These are phyloP conservation scores for Tolypocladium capitatum DNA, from an alignment of 2,329 filamentous ascomycete species.

Conservation along the genomic window DNA sequence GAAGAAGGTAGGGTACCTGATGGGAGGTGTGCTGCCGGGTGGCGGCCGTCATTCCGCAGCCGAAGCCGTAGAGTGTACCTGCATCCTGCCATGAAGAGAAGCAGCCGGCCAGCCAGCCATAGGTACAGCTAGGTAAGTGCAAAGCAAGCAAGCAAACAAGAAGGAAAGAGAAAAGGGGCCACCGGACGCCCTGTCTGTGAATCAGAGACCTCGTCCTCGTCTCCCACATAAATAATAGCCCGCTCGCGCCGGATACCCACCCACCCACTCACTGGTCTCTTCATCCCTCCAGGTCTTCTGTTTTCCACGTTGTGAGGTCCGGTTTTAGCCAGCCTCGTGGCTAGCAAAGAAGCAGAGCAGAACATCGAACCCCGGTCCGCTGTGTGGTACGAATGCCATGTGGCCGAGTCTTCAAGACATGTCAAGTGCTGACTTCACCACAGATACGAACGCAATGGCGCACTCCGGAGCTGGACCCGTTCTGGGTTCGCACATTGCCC, in stretches of 20 bases:
- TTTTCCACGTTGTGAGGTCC: not conserved
- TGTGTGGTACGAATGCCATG: not conserved
- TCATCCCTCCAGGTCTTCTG: not conserved
- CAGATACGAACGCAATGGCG: slow-evolving; percentile 6
- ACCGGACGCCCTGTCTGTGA: not conserved
- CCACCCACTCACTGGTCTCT: not conserved
- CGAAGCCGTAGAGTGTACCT: not conserved
- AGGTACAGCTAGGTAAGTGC: not conserved
- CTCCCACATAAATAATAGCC: not conserved
- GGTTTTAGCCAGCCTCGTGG: not conserved
- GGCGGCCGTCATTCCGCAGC: slow-evolving; percentile 1
- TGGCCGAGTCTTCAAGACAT: not conserved
- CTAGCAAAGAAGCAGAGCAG: not conserved
- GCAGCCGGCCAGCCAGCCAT: not conserved
- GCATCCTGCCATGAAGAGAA: not conserved
- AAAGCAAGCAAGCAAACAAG: slow-evolving; percentile 1
- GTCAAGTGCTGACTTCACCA: not conserved
- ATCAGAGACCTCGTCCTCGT: not conserved
- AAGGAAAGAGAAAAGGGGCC: not conserved
- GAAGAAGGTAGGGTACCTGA: not conserved
- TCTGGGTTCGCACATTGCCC: slow-evolving; percentile 7
- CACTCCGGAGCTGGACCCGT: slow-evolving; percentile 9
- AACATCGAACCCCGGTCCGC: not conserved
- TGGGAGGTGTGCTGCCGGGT: not conserved
- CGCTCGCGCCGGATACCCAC: not conserved